These are phyloP conservation scores for Rosa persica DNA, from an alignment of 306 rosid species.

Conservation along the genomic window DNA sequence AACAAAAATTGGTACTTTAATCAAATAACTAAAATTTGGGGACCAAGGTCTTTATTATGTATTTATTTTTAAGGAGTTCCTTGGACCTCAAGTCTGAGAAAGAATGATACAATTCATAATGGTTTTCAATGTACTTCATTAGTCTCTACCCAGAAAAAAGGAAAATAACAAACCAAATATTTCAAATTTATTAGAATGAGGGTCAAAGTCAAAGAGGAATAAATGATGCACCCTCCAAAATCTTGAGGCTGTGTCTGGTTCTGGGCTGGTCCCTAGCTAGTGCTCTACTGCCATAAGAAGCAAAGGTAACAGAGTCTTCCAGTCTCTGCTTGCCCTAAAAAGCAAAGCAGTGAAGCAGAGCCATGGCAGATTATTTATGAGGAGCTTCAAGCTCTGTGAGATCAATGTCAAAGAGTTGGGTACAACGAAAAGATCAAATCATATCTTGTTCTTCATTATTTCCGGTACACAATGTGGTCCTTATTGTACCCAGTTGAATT, in stretches of 20 bases:
- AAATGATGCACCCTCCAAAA: conserved; percentile 4
- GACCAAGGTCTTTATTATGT: conserved; percentile 5
- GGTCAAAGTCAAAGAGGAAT: conserved; percentile 4
- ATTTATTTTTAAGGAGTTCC: conserved; percentile 2
- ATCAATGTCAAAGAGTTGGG: neutral
- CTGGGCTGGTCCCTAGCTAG: neutral
- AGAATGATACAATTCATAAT: neutral
- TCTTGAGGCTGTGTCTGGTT: neutral
- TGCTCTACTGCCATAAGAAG: neutral
- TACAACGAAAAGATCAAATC: conserved; percentile 4
- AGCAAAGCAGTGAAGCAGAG: conserved; percentile 1
- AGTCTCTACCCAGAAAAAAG: neutral
- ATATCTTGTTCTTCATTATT: neutral
- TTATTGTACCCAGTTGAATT: conserved; percentile 5
- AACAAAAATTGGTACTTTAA: neutral
- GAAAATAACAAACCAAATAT: neutral
- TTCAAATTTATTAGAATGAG: neutral
- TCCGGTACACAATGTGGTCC: neutral
- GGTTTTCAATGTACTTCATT: neutral
- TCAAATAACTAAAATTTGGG: neutral
- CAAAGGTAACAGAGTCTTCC: neutral
- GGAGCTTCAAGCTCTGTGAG: neutral
- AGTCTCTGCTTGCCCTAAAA: neutral
- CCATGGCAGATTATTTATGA: conserved; percentile 3
- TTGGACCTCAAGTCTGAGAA: conserved; percentile 9